Evolutionary conservation across 2,329 filamentous ascomycete species (phyloP).

Genomic region (Penicillium concentricum): DNA sequence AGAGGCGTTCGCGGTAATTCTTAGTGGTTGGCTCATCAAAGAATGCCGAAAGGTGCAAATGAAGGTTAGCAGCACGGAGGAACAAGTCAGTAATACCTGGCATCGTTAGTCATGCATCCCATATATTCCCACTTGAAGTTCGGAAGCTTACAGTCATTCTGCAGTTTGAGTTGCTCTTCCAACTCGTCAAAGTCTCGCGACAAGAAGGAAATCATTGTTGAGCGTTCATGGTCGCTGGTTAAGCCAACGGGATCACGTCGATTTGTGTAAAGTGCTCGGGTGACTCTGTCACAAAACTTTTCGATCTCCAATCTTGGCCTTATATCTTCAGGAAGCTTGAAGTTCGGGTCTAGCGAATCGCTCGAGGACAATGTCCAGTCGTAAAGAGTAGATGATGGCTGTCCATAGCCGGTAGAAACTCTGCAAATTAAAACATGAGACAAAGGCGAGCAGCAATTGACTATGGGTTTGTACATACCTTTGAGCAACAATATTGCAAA

Average conservation of each 20-base stretch:
- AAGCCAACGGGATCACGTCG: constrained; percentile 54
- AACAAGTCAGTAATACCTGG: constrained; percentile 49
- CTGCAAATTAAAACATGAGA: constrained; percentile 33
- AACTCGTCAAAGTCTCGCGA: constrained; percentile 50
- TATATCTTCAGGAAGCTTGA: constrained; percentile 53
- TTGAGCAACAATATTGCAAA: constrained; percentile 67
- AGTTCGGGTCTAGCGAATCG: constrained; percentile 45
- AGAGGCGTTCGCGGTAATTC: constrained; percentile 47
- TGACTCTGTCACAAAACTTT: constrained; percentile 59
- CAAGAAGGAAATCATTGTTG: constrained; percentile 46
- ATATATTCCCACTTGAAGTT: neutral
- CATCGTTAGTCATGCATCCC: neutral
- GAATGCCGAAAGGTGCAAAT: constrained; percentile 51
- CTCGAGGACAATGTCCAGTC: constrained; percentile 56
- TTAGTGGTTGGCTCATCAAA: constrained; percentile 49
- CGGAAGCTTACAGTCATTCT: constrained; percentile 40
- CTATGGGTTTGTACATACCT: constrained; percentile 45
- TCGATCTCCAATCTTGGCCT: constrained; percentile 56
- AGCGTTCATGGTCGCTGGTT: constrained; percentile 45
- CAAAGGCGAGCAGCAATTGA: neutral
- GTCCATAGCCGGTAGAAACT: constrained; percentile 67
- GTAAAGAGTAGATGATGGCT: constrained; percentile 62
- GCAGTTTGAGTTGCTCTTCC: constrained; percentile 50
- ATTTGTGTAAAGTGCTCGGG: constrained; percentile 57
- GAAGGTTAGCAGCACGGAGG: constrained; percentile 47